These are phyloP conservation scores for Nemania sp. DNA, from an alignment of 2,329 filamentous ascomycete species.

Conservation along the genomic window DNA sequence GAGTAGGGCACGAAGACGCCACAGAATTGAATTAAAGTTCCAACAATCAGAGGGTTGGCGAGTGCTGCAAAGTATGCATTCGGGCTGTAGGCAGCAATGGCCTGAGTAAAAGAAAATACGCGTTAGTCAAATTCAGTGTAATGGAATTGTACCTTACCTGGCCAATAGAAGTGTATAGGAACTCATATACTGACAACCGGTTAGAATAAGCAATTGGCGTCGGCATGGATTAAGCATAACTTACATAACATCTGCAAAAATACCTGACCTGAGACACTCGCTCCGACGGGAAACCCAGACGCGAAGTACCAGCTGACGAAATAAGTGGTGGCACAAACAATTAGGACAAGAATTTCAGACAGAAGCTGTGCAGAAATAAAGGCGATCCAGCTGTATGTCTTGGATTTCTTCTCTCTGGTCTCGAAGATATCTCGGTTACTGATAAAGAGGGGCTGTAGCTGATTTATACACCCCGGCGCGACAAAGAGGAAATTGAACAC, in stretches of 20 bases:
- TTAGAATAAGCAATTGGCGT: too few species aligned
- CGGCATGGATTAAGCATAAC: neutral
- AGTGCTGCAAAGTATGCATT: conserved; percentile 75
- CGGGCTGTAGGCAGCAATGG: conserved; percentile 72
- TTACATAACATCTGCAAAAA: conserved; percentile 22
- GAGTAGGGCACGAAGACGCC: conserved; percentile 74
- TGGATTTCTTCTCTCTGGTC: too few species aligned
- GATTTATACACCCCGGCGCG: too few species aligned
- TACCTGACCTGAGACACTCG: conserved; percentile 50
- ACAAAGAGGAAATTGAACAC: too few species aligned
- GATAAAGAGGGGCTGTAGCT: too few species aligned
- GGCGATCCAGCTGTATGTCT: too few species aligned
- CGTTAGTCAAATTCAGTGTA: neutral
- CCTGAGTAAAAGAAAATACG: neutral
- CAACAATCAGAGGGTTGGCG: conserved; percentile 76
- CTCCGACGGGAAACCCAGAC: conserved; percentile 57
- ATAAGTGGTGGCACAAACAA: too few species aligned
- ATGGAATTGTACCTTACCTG: conserved; percentile 13
- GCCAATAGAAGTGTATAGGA: conserved; percentile 24
- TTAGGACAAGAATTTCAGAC: too few species aligned
- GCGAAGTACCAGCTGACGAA: too few species aligned
- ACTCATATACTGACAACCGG: conserved; percentile 39
- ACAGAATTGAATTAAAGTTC: conserved; percentile 77
- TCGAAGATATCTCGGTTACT: too few species aligned
- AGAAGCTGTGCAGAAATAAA: too few species aligned